Percentiles rank a stretch among this genome's conserved stretches.
These are phyloP conservation scores for Chionographis japonica DNA, from an alignment of 106 monocot species.

Conservation along the genomic window DNA sequence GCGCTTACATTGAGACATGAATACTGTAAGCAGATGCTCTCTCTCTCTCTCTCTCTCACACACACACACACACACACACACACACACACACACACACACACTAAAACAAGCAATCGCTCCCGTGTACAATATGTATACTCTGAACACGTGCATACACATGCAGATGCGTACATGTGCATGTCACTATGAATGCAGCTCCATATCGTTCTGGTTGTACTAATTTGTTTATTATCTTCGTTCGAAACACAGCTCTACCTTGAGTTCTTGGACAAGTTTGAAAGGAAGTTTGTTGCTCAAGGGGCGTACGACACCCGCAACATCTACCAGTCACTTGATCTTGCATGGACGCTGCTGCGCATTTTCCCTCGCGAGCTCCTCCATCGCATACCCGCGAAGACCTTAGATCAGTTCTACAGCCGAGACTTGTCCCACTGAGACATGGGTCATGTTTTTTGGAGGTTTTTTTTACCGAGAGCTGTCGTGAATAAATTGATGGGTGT, in stretches of 20 bases:
- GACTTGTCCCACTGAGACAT: conserved; percentile 44
- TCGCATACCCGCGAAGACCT: conserved; percentile 94
- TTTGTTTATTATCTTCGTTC: neutral
- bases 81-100: too few species aligned
- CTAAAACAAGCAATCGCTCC: too few species aligned
- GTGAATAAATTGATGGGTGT: conserved; percentile 1
- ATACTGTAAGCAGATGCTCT: too few species aligned
- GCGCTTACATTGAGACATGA: too few species aligned
- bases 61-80: too few species aligned
- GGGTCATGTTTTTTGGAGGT: neutral
- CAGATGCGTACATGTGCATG: too few species aligned
- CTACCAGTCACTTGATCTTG: conserved; percentile 90
- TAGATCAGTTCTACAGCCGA: conserved; percentile 85
- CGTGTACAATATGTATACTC: too few species aligned
- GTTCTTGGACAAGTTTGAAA: conserved; percentile 94
- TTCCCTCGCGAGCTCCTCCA: conserved; percentile 97
- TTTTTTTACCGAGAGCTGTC: neutral
- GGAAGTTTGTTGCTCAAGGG: conserved; percentile 88
- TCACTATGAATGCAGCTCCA: too few species aligned
- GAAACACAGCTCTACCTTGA: conserved; percentile 83
- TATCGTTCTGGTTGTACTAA: neutral
- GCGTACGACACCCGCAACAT: conserved; percentile 97
- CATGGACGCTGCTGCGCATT: conserved; percentile 94
- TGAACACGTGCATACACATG: neutral
- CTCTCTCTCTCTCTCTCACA: too few species aligned